Percentiles rank a stretch among this genome's conserved stretches.
phyloP scores from a whole-genome alignment of 768 basidiomycete genomes.

The Lentinula guzmanii region DNA sequence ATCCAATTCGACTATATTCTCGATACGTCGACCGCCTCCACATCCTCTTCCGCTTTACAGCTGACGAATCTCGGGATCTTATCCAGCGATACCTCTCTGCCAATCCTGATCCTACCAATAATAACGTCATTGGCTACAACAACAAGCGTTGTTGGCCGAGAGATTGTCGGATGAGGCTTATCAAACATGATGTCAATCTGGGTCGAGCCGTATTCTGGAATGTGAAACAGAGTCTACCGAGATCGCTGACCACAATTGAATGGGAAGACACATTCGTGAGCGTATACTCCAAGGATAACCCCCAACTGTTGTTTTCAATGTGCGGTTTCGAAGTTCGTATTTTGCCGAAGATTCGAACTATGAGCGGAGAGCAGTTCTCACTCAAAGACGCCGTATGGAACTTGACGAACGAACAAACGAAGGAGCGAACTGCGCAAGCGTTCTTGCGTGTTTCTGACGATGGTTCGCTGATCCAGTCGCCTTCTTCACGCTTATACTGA shows the following conservation, averaged over 20 bases:
- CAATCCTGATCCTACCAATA: conserved; percentile 97
- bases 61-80: conserved; percentile 94
- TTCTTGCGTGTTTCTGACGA: conserved; percentile 98
- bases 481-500: neutral
- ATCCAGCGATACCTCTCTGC: conserved; percentile 97
- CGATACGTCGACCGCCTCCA: conserved; percentile 95
- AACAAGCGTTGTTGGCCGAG: conserved; percentile 99
- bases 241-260: conserved; percentile 96
- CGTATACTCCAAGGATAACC: conserved; percentile 96
- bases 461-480: conserved; percentile 32
- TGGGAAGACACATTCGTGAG: conserved; percentile 99
- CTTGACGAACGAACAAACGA: conserved; percentile 92
- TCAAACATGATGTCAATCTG: conserved; percentile 99
- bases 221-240: conserved; percentile 92
- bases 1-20: conserved; percentile 97
- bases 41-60: conserved; percentile 95
- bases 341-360: conserved; percentile 90
- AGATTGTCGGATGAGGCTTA: conserved; percentile 97
- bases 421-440: conserved; percentile 96
- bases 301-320: conserved; percentile 97
- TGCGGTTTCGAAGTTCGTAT: conserved; percentile 98
- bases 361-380: conserved; percentile 96
- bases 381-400: conserved; percentile 97
- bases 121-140: conserved; percentile 98
- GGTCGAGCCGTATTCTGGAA: conserved; percentile 99